phyloP scores from a whole-genome alignment of 2,329 filamentous ascomycete species.

The Bipolaris gigantea region DNA sequence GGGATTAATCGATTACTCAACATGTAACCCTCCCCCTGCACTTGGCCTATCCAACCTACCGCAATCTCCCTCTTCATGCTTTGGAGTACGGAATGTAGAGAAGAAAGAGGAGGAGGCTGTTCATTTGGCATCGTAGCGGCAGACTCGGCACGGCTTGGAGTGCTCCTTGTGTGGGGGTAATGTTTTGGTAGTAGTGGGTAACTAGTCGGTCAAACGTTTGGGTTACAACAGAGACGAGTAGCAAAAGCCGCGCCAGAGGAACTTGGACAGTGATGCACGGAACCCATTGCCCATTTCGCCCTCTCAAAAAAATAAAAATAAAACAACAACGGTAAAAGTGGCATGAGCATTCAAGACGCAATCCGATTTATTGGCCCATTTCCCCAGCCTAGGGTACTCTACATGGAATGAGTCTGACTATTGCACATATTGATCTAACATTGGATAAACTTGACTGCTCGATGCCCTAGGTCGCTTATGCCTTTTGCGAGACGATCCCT shows the following conservation, averaged over 20 bases:
- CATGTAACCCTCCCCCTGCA: too few species aligned
- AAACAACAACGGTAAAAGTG: too few species aligned
- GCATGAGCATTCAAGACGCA: conserved; percentile 12
- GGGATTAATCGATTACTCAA: too few species aligned
- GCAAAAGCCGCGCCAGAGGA: too few species aligned
- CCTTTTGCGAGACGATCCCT: conserved; percentile 47
- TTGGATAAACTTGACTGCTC: conserved; percentile 31
- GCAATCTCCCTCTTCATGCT: neutral
- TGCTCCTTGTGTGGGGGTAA: neutral
- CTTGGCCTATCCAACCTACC: too few species aligned
- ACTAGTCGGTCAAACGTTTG: too few species aligned
- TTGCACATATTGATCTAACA: conserved; percentile 49
- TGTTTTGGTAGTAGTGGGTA: too few species aligned
- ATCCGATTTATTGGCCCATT: conserved; percentile 28
- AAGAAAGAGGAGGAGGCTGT: neutral
- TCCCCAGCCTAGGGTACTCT: conserved; percentile 35
- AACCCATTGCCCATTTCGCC: neutral
- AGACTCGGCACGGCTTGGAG: neutral
- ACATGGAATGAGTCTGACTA: conserved; percentile 44
- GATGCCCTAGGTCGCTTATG: conserved; percentile 39
- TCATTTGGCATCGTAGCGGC: neutral
- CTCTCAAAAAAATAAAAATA: too few species aligned
- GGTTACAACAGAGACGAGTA: too few species aligned
- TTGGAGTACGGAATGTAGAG: neutral
- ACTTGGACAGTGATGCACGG: neutral